Evolutionary conservation across 495 filamentous ascomycete species (phyloP).

Genomic region (Durotheca rogersii): DNA sequence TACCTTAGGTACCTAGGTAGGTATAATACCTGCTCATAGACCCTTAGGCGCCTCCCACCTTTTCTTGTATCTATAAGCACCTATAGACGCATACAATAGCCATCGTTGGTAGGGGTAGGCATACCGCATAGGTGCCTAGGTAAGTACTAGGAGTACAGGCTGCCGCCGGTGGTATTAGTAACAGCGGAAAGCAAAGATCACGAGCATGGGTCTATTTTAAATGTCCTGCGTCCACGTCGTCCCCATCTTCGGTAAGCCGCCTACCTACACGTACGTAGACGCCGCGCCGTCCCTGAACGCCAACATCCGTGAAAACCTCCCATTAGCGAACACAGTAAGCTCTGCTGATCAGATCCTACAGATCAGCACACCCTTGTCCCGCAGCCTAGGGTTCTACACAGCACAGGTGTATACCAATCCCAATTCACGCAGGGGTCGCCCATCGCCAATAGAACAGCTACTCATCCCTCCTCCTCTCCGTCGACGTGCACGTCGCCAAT

Average conservation of each 20-base stretch:
- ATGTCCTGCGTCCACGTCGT: neutral
- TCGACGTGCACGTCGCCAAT: slow-evolving; percentile 17
- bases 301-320: slow-evolving; percentile 16
- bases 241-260: slow-evolving; percentile 11
- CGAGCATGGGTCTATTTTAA: slow-evolving; percentile 3
- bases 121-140: too few species aligned
- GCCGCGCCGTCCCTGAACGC: slow-evolving; percentile 19
- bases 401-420: too few species aligned
- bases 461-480: neutral
- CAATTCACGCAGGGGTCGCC: slow-evolving; percentile 23
- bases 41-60: too few species aligned
- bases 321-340: slow-evolving; percentile 27
- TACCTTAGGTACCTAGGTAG: slow-evolving; percentile 1
- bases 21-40: neutral
- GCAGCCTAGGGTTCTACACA: slow-evolving; percentile 28
- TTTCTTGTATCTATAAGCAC: too few species aligned
- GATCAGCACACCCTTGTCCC: slow-evolving; percentile 18
- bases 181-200: too few species aligned
- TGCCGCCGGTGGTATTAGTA: too few species aligned
- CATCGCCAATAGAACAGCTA: slow-evolving; percentile 21
- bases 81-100: too few species aligned
- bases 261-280: too few species aligned
- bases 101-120: too few species aligned
- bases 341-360: slow-evolving; percentile 34
- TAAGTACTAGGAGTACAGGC: too few species aligned